These are phyloP conservation scores for Penicillium sp. DNA, from an alignment of 2,329 filamentous ascomycete species.

Conservation along the genomic window DNA sequence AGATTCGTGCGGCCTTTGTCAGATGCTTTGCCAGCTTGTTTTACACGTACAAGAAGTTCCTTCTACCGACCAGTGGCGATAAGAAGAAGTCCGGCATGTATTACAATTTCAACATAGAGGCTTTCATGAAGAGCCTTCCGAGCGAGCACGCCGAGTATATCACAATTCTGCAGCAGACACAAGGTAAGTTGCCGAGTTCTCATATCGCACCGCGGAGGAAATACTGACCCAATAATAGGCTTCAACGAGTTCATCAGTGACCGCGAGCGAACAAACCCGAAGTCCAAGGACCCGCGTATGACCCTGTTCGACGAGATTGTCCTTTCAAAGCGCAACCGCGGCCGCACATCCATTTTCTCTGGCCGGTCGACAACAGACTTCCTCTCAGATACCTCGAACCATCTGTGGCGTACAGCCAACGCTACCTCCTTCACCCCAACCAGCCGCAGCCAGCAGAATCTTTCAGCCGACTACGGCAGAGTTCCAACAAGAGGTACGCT, in stretches of 20 bases:
- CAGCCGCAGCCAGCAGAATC: slow-evolving; percentile 47
- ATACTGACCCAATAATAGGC: slow-evolving; percentile 35
- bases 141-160: slow-evolving; percentile 66
- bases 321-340: slow-evolving; percentile 63
- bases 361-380: slow-evolving; percentile 53
- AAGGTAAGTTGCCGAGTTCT: slow-evolving; percentile 45
- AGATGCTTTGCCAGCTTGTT: slow-evolving; percentile 68
- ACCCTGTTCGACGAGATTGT: slow-evolving; percentile 66
- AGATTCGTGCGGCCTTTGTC: slow-evolving; percentile 67
- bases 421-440: slow-evolving; percentile 57
- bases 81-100: slow-evolving; percentile 62
- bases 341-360: slow-evolving; percentile 58
- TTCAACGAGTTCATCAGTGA: slow-evolving; percentile 67
- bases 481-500: slow-evolving; percentile 52
- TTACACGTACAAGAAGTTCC: slow-evolving; percentile 67
- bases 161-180: slow-evolving; percentile 62
- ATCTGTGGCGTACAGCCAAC: slow-evolving; percentile 63
- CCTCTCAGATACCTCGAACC: slow-evolving; percentile 62
- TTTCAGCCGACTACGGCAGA: slow-evolving; percentile 53
- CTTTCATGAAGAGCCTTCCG: slow-evolving; percentile 64
- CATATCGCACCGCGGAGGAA: not conserved
- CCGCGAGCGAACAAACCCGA: slow-evolving; percentile 55
- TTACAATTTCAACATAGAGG: slow-evolving; percentile 67
- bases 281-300: slow-evolving; percentile 56
- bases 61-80: slow-evolving; percentile 59